A percentile compares a stretch with the other conserved stretches of the same genome.
Evolutionary conservation across 148 eudicot genomes (phyloP).

Genomic region (Hydrangea macrophylla): DNA sequence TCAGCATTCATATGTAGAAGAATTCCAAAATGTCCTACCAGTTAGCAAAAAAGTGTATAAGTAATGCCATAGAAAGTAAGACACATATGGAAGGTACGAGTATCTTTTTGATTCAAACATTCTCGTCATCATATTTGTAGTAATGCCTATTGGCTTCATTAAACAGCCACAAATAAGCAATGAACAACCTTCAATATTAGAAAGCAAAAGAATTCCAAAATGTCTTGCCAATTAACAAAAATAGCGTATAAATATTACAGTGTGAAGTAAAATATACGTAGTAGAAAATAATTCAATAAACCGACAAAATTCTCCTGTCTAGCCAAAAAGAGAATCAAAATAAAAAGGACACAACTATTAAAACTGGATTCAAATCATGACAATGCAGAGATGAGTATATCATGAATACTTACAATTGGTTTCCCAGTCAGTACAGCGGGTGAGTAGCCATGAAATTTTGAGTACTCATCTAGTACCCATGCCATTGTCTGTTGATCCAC

Average conservation of each 20-base stretch:
- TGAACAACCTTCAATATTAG: too few relatives aligned
- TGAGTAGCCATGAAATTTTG: slow-evolving; percentile 95
- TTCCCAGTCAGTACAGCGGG: slow-evolving; percentile 99
- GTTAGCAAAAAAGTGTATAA: not conserved
- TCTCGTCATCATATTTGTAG: too few relatives aligned
- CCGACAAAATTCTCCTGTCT: too few relatives aligned
- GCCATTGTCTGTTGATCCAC: slow-evolving; percentile 81
- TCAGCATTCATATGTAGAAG: not conserved
- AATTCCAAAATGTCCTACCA: not conserved
- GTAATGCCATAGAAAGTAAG: not conserved
- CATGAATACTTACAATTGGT: slow-evolving; percentile 67
- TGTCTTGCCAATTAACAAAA: too few relatives aligned
- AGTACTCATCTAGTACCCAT: slow-evolving; percentile 98
- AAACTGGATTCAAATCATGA: not conserved
- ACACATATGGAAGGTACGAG: too few relatives aligned
- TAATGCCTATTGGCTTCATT: too few relatives aligned
- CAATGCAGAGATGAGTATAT: not conserved
- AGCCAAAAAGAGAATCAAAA: not conserved
- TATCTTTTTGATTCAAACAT: too few relatives aligned
- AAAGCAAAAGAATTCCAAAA: too few relatives aligned
- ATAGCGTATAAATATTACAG: too few relatives aligned
- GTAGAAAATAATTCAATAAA: too few relatives aligned
- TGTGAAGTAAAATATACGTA: too few relatives aligned
- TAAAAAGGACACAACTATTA: not conserved
- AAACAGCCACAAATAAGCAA: too few relatives aligned